These are phyloP conservation scores for Clarireedia hainanense DNA, from an alignment of 2,329 filamentous ascomycete genomes.

Conservation along the genomic window DNA sequence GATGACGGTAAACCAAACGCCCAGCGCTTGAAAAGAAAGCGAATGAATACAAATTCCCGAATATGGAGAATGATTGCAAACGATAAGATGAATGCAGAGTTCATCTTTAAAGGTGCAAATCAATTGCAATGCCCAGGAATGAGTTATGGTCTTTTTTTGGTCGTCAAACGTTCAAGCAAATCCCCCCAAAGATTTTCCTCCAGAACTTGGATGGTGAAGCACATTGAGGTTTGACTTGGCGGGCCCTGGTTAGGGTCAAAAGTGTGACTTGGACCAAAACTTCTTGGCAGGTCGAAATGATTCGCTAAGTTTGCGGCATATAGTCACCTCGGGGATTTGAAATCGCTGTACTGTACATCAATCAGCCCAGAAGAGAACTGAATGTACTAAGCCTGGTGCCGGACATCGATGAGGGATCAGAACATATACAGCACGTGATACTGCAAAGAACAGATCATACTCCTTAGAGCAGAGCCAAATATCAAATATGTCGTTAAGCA, in stretches of 20 bases:
- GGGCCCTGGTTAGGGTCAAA: background rate
- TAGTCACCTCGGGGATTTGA: background rate
- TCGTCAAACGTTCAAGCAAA: constrained; percentile 5
- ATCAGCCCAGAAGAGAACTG: too few species aligned
- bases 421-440: background rate
- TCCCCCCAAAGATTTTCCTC: background rate
- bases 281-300: background rate
- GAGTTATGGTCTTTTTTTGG: background rate
- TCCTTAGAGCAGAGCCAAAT: too few species aligned
- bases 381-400: too few species aligned
- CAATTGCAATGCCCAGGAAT: background rate
- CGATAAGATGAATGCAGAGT: background rate
- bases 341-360: too few species aligned
- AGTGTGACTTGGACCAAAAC: constrained; percentile 5
- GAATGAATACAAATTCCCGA: background rate
- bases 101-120: background rate
- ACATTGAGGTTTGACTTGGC: constrained; percentile 8
- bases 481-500: too few species aligned
- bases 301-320: background rate
- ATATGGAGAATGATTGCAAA: background rate
- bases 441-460: too few species aligned
- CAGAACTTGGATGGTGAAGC: constrained; percentile 2
- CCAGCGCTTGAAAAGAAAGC: constrained; percentile 2
- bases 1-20: constrained; percentile 1
- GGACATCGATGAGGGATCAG: background rate